Percentiles rank a stretch among this genome's conserved stretches.
These are phyloP conservation scores for Aspergillus diversus DNA, from an alignment of 495 filamentous ascomycete species.

Conservation along the genomic window DNA sequence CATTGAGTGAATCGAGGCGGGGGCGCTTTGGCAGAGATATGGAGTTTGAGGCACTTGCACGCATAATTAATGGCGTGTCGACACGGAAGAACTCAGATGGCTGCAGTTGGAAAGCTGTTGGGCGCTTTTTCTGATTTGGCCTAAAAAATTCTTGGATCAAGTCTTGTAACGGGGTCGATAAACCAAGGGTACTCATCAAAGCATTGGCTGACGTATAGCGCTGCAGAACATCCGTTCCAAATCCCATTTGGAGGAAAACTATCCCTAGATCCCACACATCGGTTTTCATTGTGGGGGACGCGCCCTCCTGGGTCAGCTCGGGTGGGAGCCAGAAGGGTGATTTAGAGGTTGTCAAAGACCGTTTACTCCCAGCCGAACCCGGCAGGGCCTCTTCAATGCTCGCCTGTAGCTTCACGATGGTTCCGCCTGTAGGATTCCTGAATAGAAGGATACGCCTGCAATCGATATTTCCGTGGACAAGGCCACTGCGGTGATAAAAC, in stretches of 20 bases:
- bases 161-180: conserved; percentile 77
- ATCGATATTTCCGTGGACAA: conserved; percentile 80
- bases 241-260: conserved; percentile 90
- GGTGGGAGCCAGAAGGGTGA: conserved; percentile 84
- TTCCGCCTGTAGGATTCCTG: conserved; percentile 41
- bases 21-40: conserved; percentile 44
- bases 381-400: conserved; percentile 48
- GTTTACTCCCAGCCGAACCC: conserved; percentile 29
- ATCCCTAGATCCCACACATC: conserved; percentile 96
- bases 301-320: conserved; percentile 66
- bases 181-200: conserved; percentile 61
- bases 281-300: conserved; percentile 72
- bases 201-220: conserved; percentile 78
- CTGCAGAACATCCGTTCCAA: conserved; percentile 74
- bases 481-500: conserved; percentile 79
- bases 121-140: conserved; percentile 77
- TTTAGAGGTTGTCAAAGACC: conserved; percentile 61
- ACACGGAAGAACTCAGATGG: conserved; percentile 83
- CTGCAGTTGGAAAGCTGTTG: conserved; percentile 85
- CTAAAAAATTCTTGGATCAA: conserved; percentile 82
- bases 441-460: conserved; percentile 73
- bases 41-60: conserved; percentile 42
- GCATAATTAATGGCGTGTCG: conserved; percentile 51
- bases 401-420: conserved; percentile 49
- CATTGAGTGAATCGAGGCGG: conserved; percentile 50